Evolutionary conservation across 106 monocot species (phyloP).

Genomic region (Alisma plantagoaquatica): DNA sequence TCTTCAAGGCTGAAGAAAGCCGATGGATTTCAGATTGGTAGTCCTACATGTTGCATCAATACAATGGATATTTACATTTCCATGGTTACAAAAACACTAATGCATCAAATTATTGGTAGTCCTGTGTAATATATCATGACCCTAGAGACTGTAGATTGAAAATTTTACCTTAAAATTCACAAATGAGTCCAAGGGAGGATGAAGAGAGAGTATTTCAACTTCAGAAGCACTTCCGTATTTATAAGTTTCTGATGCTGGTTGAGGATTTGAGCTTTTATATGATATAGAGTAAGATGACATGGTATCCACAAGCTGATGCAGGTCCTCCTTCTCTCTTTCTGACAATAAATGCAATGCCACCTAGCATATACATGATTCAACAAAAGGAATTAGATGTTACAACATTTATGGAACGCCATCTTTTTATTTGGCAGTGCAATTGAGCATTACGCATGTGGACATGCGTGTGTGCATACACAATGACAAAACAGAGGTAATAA

Average conservation of each 20-base stretch:
- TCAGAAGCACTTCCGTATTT: constrained; percentile 29
- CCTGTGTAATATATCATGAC: not conserved
- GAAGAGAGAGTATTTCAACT: constrained; percentile 35
- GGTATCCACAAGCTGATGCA: constrained; percentile 62
- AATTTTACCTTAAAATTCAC: constrained; percentile 75
- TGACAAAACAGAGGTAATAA: too few relatives aligned
- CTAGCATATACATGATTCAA: constrained; percentile 22
- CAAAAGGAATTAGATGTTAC: not conserved
- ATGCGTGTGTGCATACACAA: too few relatives aligned
- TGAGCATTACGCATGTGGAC: too few relatives aligned
- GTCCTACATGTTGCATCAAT: constrained; percentile 39
- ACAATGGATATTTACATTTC: too few relatives aligned
- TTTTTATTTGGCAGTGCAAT: too few relatives aligned
- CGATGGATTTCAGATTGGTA: constrained; percentile 38
- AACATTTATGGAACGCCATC: too few relatives aligned
- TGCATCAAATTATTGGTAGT: not conserved
- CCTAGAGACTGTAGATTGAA: not conserved
- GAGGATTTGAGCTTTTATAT: constrained; percentile 51
- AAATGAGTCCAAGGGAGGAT: constrained; percentile 51
- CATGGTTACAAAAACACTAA: constrained; percentile 2
- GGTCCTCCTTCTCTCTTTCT: constrained; percentile 66
- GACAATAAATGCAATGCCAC: constrained; percentile 69
- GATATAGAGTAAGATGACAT: constrained; percentile 70
- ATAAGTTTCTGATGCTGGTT: constrained; percentile 13
- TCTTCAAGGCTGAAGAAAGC: constrained; percentile 64